Evolutionary conservation across 164 flowering plant genomes (phyloP), one percentile per base, ranked within the genome.

Genomic region (grape (Vitis vinifera)): DNA sequence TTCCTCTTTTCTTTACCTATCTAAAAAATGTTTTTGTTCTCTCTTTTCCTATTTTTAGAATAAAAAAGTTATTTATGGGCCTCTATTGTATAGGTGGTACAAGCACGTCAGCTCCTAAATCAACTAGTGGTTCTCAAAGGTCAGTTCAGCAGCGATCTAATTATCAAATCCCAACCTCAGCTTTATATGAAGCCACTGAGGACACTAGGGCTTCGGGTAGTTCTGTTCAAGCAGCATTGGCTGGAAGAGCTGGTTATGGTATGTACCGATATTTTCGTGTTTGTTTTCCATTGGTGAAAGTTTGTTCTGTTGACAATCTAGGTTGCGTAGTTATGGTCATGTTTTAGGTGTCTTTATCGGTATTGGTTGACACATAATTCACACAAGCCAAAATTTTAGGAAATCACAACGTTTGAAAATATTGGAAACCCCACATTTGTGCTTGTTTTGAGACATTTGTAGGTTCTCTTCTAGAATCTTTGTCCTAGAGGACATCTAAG

Each of bases 91-190:
- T 70, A 87, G 91, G 75, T 59, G 69, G 70, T 65, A 67, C 73
- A 16, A 75, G 71, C 72, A 50, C 69, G 51, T 67, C 80, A 51
- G 57, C 72, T 53, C 70, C 81, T 37, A 84, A 71, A 73, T 64
- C 80, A 8, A 64, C 79, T 9, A 69, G 69, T 73, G 73, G 68
- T 68, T 78, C 85, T 52, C 92, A 83, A 65, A 87, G 81, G 73
- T 65, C 86, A 15, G 19, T 16, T 62, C 86, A 82, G 61, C 89
- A 82, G 65, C 85, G 76, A 48, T 58, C 87, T 11, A 82, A 88
- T 70, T 95, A 88, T 76, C 99, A 95, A 75, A 91, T 68, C 29
- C 99, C 99, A 65, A 94, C 97, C 44, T 83, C 97, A 11, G 97
- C 98, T 76, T 80, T 95, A 59, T 95, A 91, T 78, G 97, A 87